Evolutionary conservation across 2,329 filamentous ascomycete species (phyloP).

Genomic region (Diplodia corticola): DNA sequence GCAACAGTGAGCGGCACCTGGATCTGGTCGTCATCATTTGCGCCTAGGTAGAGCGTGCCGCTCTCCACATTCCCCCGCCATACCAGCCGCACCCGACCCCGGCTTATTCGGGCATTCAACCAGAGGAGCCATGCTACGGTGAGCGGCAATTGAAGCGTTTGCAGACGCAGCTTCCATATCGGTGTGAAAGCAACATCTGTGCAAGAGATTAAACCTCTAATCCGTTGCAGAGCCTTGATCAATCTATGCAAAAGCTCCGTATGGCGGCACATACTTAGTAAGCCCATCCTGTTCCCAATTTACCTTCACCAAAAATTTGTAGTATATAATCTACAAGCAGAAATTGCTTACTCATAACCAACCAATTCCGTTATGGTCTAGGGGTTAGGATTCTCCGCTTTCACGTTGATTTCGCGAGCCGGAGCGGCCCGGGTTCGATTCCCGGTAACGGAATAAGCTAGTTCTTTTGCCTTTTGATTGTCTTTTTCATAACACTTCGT

Average conservation of each 20-base stretch:
- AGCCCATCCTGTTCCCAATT: background rate
- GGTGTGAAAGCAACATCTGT: background rate
- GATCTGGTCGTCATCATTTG: background rate
- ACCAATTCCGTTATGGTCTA: constrained; percentile 23
- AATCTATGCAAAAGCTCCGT: too few species aligned
- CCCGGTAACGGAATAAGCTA: constrained; percentile 16
- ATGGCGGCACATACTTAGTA: background rate
- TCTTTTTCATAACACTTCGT: too few species aligned
- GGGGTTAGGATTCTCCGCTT: constrained; percentile 23
- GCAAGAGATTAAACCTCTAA: background rate
- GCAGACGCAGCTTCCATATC: background rate
- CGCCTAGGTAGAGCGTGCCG: background rate
- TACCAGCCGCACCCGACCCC: background rate
- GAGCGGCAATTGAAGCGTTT: background rate
- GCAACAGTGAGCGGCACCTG: background rate
- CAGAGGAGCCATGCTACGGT: background rate
- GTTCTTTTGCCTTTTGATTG: background rate
- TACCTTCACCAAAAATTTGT: background rate
- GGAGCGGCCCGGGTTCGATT: constrained; percentile 23
- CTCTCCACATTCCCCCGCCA: background rate
- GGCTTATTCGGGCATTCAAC: background rate
- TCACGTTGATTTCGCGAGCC: background rate
- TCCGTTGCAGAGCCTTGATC: too few species aligned
- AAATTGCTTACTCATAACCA: background rate
- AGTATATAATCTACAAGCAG: background rate